Percentiles rank a stretch among this genome's conserved stretches.
phyloP scores from a whole-genome alignment of 2,329 filamentous ascomycete species.

The Knoxdaviesia proteae region DNA sequence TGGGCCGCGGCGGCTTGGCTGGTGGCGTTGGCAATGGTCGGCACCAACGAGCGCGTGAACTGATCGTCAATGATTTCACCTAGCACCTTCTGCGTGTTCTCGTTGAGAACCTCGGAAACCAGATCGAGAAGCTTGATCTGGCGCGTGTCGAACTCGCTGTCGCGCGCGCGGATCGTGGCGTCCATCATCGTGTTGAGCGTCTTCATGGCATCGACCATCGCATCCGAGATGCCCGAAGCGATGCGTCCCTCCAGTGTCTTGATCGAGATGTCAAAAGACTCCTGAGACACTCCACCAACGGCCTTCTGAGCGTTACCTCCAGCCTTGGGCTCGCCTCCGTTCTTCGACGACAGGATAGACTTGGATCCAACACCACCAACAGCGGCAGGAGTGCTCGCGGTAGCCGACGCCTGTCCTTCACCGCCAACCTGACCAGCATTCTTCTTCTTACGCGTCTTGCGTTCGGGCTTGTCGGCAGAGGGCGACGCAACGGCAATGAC shows the following conservation, averaged over 20 bases:
- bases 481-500: constrained; percentile 1
- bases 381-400: no score
- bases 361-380: no score
- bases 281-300: constrained; percentile 15
- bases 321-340: constrained; percentile 1
- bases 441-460: constrained; percentile 49
- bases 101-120: constrained; percentile 38
- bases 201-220: constrained; percentile 34
- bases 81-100: constrained; percentile 50
- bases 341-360: constrained; percentile 10
- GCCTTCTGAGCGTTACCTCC: constrained; percentile 4
- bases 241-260: constrained; percentile 31
- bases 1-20: constrained; percentile 50
- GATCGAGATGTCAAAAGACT: constrained; percentile 32
- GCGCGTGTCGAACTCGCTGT: constrained; percentile 28
- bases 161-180: constrained; percentile 38
- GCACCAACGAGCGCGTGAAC: constrained; percentile 57
- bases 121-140: constrained; percentile 34
- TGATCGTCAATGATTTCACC: constrained; percentile 55
- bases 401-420: no score
- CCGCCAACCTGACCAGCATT: constrained; percentile 22
- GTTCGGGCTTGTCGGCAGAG: constrained; percentile 37
- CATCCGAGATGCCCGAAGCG: constrained; percentile 23
- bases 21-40: constrained; percentile 48
- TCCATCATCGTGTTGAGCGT: constrained; percentile 41